Evolutionary conservation across 202 grass and related monocot species (phyloP), one percentile per base, ranked within the genome.

Genomic region (Eragrostis tef): DNA sequence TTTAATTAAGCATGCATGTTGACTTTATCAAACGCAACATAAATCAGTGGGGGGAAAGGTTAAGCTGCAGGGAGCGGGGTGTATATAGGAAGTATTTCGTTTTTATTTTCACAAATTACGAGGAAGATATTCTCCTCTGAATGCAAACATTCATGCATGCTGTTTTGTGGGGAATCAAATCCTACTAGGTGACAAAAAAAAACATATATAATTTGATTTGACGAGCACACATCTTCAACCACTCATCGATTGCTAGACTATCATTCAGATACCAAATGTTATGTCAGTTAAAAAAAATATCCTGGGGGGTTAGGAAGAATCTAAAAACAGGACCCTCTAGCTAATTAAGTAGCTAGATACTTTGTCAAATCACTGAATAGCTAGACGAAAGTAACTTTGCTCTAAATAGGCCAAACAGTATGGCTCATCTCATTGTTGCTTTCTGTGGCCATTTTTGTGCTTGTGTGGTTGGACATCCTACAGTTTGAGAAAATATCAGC

Each of bases 281-380:
- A 46, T 70, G 17, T 17, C 21, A 51, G 29, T 76, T 52, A 53
- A 74, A 65, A 76, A 74, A 67, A 70, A 9, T 46, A 47, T 50
- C 27, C 19, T 36, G 60, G 58, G 83, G 48, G 79, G 67, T 82
- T 79, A 27, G 62, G 73, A 82, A 68, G 67, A 89, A 83, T 89
- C 68, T 79, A 44, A 81, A 74, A 62, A 43, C 42, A 70, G 50
- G 58, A 78, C 36, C 29, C 34, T 17, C 49, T 67, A 68, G 63
- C n/a, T n/a, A n/a, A n/a, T n/a, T n/a, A n/a, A n/a, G n/a, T n/a
- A n/a, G n/a, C 49, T 59, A 66, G 83, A 73, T 82, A 44, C 41
- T 78, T 83, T 86, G 88, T 89, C 88, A 86, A 86, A 82, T 86
- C 88, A 74, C 66, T 44, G 22, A 17, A 43, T 21, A 49, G 58